Percentiles rank a stretch among this genome's conserved stretches.
Conservation (phyloP, 805 yeast genomes). For the Metschnikowia colocasiae region DNA sequence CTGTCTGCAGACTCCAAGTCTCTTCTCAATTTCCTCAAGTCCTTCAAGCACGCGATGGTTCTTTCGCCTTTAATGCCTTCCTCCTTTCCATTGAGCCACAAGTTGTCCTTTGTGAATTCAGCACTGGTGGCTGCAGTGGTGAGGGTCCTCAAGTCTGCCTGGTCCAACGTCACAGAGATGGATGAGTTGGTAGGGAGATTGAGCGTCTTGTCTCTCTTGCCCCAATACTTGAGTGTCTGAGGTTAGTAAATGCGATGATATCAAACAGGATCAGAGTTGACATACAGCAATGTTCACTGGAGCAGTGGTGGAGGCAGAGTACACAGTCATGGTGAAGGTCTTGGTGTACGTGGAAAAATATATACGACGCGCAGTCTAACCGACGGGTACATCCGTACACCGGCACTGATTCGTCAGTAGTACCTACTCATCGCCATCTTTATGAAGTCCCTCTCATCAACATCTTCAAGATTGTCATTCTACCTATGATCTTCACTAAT, state of each 20-base stretch:
- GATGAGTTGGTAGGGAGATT: conserved; percentile 96
- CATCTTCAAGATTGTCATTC: not conserved
- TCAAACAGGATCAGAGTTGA: conserved; percentile 12
- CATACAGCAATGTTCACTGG: conserved; percentile 95
- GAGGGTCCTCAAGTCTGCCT: conserved; percentile 83
- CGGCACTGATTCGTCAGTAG: not conserved
- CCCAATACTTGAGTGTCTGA: conserved; percentile 95
- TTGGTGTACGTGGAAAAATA: not conserved
- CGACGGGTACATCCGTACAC: conserved; percentile 2
- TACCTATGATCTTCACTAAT: not conserved
- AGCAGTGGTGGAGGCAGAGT: conserved; percentile 83
- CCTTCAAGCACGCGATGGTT: conserved; percentile 71
- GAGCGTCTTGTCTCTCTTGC: conserved; percentile 84
- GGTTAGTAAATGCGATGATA: conserved; percentile 6
- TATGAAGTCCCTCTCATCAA: not conserved
- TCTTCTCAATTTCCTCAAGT: conserved; percentile 64
- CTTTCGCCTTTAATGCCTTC: conserved; percentile 65
- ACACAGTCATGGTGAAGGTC: conserved; percentile 42
- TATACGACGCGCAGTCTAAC: conserved; percentile 1
- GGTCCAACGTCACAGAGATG: conserved; percentile 89
- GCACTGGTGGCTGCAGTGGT: conserved; percentile 80
- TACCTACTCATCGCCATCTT: not conserved
- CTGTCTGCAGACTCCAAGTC: conserved; percentile 56
- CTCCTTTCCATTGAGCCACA: conserved; percentile 82
- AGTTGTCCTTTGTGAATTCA: conserved; percentile 55